These are phyloP conservation scores for Proliferodiscus dingleyae DNA, from an alignment of 2,329 filamentous ascomycete genomes.

Conservation along the genomic window DNA sequence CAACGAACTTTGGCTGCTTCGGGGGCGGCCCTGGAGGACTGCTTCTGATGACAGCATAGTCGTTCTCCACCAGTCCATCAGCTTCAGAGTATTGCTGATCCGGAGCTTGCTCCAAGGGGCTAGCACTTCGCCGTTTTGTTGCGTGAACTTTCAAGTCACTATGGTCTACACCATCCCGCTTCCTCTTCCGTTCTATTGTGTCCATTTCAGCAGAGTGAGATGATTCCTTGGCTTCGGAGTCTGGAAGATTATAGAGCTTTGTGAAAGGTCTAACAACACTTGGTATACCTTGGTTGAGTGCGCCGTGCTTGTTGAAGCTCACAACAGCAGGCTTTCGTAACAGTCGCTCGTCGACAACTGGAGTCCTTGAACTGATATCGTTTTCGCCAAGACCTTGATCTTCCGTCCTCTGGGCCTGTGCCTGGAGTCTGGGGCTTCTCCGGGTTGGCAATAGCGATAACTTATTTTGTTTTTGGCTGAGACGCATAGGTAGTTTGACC, in stretches of 20 bases:
- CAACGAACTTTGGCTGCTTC: not conserved
- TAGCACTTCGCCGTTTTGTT: constrained; percentile 8
- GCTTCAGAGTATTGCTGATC: not conserved
- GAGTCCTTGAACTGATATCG: not conserved
- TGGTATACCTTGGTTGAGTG: constrained; percentile 13
- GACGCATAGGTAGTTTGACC: not conserved
- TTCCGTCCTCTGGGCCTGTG: too few relatives aligned
- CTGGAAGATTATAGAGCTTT: not conserved
- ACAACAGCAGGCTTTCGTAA: constrained; percentile 13
- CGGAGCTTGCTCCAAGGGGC: not conserved
- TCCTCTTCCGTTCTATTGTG: constrained; percentile 7
- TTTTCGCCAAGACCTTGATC: too few relatives aligned
- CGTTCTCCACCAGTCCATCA: not conserved
- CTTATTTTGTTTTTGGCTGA: not conserved
- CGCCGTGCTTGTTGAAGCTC: constrained; percentile 11
- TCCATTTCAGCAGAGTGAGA: too few relatives aligned
- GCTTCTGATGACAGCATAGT: not conserved
- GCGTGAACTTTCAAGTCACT: not conserved
- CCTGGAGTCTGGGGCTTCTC: not conserved
- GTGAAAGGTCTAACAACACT: not conserved
- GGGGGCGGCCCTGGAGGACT: not conserved
- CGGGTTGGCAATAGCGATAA: not conserved
- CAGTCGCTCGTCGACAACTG: constrained; percentile 12
- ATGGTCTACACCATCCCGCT: not conserved
- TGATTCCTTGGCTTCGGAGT: not conserved